Evolutionary conservation across 148 eudicot genomes (phyloP), one percentile per base, ranked within the genome.

Genomic region (Nepenthes gracilis): DNA sequence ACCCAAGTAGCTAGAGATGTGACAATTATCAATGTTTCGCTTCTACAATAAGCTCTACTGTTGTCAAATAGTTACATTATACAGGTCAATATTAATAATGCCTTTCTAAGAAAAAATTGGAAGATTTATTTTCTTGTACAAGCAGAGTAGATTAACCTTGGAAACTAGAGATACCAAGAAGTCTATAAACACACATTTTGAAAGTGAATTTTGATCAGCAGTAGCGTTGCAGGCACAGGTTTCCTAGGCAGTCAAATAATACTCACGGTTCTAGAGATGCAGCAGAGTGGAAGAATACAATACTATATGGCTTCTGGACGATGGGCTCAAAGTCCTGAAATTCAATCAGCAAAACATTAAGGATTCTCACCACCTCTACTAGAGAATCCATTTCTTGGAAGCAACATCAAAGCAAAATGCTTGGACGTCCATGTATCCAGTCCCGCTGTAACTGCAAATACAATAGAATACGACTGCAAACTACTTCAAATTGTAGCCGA

Each of bases 211-310:
- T 14, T 35, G 36, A 55, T 6, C 8, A 49, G 53, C 53, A 49
- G 10, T n/a, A 11, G 13, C 13, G 1, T 40, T 8, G 4, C 45
- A 0, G 4, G 53, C 53, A 49, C 6, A 49, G 11, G 53, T 11
- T 12, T 33, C 67, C 45, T 36, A 57, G 40, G 32, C 58, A 52
- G 55, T 12, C 60, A 13, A 47, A 49, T 13, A 62, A 65, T 65
- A 64, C 95, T 76, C 75, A 94, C 97, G 85, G 74, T 70, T 94
- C 95, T 79, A 94, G 74, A 63, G 95, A 84, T 64, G 99, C 99
- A 5, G 97, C 99, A 55, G 99, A 94, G 70, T 94, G 99, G 76
- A 94, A 83, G 74, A 89, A 94, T 43, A 94, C 99, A 66, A 94
- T 86, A 40, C 81, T 69, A 63, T 83, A 94, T 58, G 99, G 97